Conservation (phyloP, 345 rosid genomes). For the Cardamine occulta region DNA sequence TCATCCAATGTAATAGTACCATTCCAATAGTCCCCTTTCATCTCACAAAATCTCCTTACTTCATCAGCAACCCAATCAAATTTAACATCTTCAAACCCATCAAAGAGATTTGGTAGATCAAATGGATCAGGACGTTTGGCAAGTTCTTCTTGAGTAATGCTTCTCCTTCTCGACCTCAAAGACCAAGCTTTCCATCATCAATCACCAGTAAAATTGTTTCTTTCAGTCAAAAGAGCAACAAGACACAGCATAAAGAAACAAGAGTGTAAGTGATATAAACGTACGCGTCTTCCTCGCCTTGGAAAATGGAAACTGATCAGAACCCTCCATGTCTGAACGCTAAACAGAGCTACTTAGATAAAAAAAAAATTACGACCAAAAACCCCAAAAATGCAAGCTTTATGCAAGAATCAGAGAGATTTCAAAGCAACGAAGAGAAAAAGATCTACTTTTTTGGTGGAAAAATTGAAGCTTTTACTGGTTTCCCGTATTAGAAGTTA, state of each 20-base stretch:
- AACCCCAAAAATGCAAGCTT: slow-evolving; percentile 25
- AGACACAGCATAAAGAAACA: slow-evolving; percentile 2
- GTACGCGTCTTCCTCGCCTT: slow-evolving; percentile 23
- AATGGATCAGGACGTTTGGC: slow-evolving; percentile 45
- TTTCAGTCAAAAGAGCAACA: not conserved
- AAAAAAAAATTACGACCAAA: not conserved
- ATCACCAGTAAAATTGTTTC: not conserved
- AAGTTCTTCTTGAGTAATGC: slow-evolving; percentile 25
- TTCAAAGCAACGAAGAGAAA: slow-evolving; percentile 10
- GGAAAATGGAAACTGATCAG: not conserved
- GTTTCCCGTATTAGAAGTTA: slow-evolving; percentile 24
- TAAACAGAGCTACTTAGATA: slow-evolving; percentile 21
- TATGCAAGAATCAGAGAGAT: slow-evolving; percentile 10
- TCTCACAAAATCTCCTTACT: slow-evolving; percentile 15
- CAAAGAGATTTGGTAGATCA: slow-evolving; percentile 16
- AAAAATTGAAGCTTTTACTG: slow-evolving; percentile 5
- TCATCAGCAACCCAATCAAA: slow-evolving; percentile 26
- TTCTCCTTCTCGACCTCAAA: slow-evolving; percentile 16
- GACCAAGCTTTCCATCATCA: slow-evolving; percentile 32
- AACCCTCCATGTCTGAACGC: slow-evolving; percentile 23
- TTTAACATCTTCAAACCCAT: slow-evolving; percentile 29
- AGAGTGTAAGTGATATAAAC: slow-evolving; percentile 6
- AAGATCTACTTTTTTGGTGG: not conserved
- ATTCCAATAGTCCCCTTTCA: not conserved
- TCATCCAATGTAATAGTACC: slow-evolving; percentile 10